phyloP scores from a whole-genome alignment of 2,329 filamentous ascomycete species.

The Epichloe gansuensis region DNA sequence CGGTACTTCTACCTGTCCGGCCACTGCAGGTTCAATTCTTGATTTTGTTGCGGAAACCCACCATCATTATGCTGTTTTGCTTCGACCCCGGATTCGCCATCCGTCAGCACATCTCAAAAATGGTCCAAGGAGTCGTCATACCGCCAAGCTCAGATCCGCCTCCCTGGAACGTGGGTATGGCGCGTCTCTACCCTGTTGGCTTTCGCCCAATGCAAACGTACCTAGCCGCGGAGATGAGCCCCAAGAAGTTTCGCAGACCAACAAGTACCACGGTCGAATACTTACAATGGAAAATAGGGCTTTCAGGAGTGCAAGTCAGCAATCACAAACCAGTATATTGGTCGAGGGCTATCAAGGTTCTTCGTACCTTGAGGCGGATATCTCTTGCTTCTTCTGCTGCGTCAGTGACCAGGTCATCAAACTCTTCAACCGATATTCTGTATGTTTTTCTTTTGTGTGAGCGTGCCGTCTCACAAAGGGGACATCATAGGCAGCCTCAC shows the following conservation, averaged over 20 bases:
- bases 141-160: background rate
- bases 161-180: background rate
- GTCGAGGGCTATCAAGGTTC: background rate
- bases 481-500: conserved; percentile 22
- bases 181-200: conserved; percentile 19
- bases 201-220: conserved; percentile 54
- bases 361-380: conserved; percentile 40
- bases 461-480: background rate
- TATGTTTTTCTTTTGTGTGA: background rate
- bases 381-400: conserved; percentile 42
- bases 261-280: conserved; percentile 7
- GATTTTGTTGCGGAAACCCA: background rate
- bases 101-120: background rate
- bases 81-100: too few species aligned
- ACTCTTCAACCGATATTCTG: conserved; percentile 46
- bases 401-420: conserved; percentile 43
- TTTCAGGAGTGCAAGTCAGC: conserved; percentile 13
- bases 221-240: conserved; percentile 20
- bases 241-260: background rate
- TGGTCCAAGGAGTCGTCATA: background rate
- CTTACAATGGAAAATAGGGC: conserved; percentile 52
- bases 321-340: background rate
- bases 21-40: too few species aligned
- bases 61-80: background rate
- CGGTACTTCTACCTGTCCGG: background rate